Evolutionary conservation across 441 rosid genomes (phyloP), one percentile per base, ranked within the genome.

Genomic region (Gossypium armourianum): DNA sequence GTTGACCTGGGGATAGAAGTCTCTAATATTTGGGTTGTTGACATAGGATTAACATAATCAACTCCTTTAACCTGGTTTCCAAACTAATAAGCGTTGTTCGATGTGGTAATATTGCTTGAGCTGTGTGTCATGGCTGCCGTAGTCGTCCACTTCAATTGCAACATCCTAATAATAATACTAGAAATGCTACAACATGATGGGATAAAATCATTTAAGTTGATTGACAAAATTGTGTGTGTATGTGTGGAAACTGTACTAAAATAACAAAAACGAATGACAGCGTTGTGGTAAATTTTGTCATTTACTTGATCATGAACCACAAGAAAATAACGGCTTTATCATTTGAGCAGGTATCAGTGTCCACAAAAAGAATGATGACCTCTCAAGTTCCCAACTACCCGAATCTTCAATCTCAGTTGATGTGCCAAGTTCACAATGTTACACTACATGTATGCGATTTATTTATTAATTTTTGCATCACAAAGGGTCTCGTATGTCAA

Each of bases 381-480:
- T 83, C 93, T 0, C 96, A 88, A 82, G 84, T 93, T 71, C 97
- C 97, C 0, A 91, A 89, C 80, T 93, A 93, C 74, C 98, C 98
- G 28, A 90, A 87, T 79, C 96, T 91, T 53, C 91, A 92, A 55
- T 86, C 96, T 65, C 97, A 91, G 87, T 72, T 93, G 71, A 73
- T 93, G 87, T 93, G 98, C 78, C 98, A 93, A 88, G 95, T 93
- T 74, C 98, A 91, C 78, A 87, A 86, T 80, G 96, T 90, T 70
- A 87, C 96, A 0, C 79, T 86, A 21, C 97, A 91, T 83, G 97
- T 93, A 86, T 26, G 88, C 47, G 13, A 28, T 49, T 78, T 69
- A 43, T n/a, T 21, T 21, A n/a, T 43, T 2, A 24, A 63, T 21
- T 23, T 45, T 43, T 64, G 26, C 16, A 4, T 43, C 13, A 12